Base-by-base conservation (phyloP, 345 rosid species). In the Melastoma malabathricum region DNA sequence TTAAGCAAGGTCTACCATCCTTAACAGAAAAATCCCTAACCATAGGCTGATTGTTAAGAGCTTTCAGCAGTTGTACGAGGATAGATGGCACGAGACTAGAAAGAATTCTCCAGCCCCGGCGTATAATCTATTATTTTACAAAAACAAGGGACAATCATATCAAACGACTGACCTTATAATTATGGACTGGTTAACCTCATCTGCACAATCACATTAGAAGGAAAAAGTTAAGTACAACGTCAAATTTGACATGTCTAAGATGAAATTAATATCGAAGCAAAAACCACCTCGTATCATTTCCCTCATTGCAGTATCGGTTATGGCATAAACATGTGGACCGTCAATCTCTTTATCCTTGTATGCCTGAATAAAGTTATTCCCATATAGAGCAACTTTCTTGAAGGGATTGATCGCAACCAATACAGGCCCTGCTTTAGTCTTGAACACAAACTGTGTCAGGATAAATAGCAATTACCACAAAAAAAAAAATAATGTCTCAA, bases 351-450 rank as follows among this genome's bases (percentile, higher is more conserved):
- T 84, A 57, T 74, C 79, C 81, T 74, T 84, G 59, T 84, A 92
- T 58, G 90, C 97, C 66, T 92, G 81, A 56, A 92, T 70, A 56
- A 71, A 76, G 52, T 78, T 66, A 68, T 81, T 75, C 58, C 98
- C 98, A 59, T 92, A 92, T 31, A 87, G 68, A 53, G 89, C 77
- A 70, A 92, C 98, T 62, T 74, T 68, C 77, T 84, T 87, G 57
- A 92, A 92, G 64, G 98, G 98, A 77, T 92, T 92, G 73, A 87
- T 61, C 47, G 95, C 98, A 50, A 92, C 87, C 86, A 92, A 70
- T 27, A 92, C 84, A 1, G 98, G 98, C 46, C 98, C 98, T 60
- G 98, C 98, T 75, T 87, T 92, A 58, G 98, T 92, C 98, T 92
- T 67, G 39, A 54, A 31, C 51, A 58, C 60, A 44, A 57, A 61